phyloP scores from a whole-genome alignment of 768 basidiomycete genomes.

The Steccherinum ochraceum region DNA sequence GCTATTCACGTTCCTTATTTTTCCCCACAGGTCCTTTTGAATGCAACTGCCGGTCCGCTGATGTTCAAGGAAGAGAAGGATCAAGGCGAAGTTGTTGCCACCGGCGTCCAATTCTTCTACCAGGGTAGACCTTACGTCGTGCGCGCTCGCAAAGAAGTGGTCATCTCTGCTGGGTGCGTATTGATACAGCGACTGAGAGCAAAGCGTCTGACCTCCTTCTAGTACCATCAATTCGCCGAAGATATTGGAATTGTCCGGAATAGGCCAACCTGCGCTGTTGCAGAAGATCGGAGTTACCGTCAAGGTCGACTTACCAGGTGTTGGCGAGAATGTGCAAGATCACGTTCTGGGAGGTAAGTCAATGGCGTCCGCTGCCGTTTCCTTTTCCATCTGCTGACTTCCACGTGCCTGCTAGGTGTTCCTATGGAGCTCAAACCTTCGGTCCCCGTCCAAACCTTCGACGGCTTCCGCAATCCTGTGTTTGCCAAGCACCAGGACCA shows the following conservation, averaged over 20 bases:
- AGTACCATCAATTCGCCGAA: constrained; percentile 41
- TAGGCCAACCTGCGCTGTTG: constrained; percentile 33
- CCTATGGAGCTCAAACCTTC: constrained; percentile 9
- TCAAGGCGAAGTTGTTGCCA: not conserved
- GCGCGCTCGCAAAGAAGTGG: constrained; percentile 6
- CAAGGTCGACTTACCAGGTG: constrained; percentile 36
- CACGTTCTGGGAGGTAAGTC: too few relatives aligned
- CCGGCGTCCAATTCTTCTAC: constrained; percentile 8
- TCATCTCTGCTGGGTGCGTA: constrained; percentile 9
- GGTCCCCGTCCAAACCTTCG: constrained; percentile 5
- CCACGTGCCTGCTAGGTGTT: too few relatives aligned
- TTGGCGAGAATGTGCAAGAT: constrained; percentile 44
- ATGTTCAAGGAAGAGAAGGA: constrained; percentile 1
- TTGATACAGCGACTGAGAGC: too few relatives aligned
- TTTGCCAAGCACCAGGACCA: constrained; percentile 5
- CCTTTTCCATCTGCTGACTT: too few relatives aligned
- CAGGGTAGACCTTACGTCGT: constrained; percentile 4
- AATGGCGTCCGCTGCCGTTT: constrained; percentile 19
- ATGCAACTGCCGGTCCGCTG: too few relatives aligned
- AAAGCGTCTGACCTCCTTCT: not conserved
- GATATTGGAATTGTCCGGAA: constrained; percentile 43
- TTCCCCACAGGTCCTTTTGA: too few relatives aligned
- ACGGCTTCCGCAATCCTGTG: constrained; percentile 8
- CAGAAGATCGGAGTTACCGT: constrained; percentile 28
- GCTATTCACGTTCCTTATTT: too few relatives aligned